These are phyloP conservation scores for Pinus tabuliformis DNA, from an alignment of 75 land plant genomes.

Conservation along the genomic window DNA sequence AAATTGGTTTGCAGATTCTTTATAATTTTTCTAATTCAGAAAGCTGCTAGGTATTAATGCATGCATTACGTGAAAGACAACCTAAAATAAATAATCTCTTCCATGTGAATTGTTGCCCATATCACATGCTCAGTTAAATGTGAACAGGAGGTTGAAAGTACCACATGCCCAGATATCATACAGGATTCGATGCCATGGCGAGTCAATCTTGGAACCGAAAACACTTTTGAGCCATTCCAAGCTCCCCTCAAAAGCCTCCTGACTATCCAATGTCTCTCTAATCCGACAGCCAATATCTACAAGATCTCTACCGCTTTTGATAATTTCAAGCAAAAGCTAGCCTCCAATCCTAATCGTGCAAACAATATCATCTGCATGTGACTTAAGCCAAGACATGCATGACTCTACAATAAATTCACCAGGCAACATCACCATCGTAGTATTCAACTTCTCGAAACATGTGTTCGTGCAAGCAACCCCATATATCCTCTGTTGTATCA, in stretches of 20 bases:
- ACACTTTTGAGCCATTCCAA: conserved; percentile 86
- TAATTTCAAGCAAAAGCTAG: conserved; percentile 32
- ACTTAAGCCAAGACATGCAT: conserved; percentile 65
- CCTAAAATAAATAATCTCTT: too few relatives aligned
- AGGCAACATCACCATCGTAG: conserved; percentile 56
- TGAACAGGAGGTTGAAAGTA: too few relatives aligned
- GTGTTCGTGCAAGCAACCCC: too few relatives aligned
- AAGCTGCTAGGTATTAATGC: too few relatives aligned
- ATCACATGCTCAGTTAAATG: too few relatives aligned
- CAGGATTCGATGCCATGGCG: conserved; percentile 98
- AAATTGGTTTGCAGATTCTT: too few relatives aligned
- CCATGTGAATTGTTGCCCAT: too few relatives aligned
- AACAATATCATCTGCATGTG: conserved; percentile 67
- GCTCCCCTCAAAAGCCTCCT: conserved; percentile 69
- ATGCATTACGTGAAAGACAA: too few relatives aligned
- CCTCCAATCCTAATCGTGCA: conserved; percentile 31
- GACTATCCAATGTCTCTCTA: conserved; percentile 59
- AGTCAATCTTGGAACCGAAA: conserved; percentile 78
- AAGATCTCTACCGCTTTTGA: conserved; percentile 59
- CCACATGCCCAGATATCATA: too few relatives aligned
- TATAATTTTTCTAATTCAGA: too few relatives aligned
- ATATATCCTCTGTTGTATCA: too few relatives aligned
- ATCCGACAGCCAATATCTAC: conserved; percentile 60
- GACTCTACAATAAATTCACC: conserved; percentile 51
- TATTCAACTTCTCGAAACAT: conserved; percentile 83